phyloP scores from a whole-genome alignment of 495 filamentous ascomycete genomes.

The Rhizodiscina lignyota region DNA sequence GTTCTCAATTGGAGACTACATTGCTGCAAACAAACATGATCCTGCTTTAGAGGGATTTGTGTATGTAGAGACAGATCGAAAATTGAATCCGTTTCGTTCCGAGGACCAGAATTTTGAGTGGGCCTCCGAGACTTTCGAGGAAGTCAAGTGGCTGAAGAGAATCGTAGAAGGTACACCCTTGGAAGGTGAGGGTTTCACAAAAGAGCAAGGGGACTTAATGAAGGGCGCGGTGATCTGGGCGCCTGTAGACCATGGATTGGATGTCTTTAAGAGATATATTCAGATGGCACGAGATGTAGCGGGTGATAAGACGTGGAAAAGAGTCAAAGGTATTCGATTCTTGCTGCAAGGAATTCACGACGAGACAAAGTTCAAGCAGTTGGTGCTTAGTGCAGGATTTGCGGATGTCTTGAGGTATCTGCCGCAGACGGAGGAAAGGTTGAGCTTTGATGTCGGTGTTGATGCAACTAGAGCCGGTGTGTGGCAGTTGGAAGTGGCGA shows the following conservation, averaged over 20 bases:
- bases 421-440: slow-evolving; percentile 30
- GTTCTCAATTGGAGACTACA: slow-evolving; percentile 3
- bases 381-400: slow-evolving; percentile 41
- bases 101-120: slow-evolving; percentile 34
- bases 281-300: slow-evolving; percentile 20
- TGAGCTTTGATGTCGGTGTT: slow-evolving; percentile 68
- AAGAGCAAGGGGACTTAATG: slow-evolving; percentile 33
- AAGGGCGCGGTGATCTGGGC: slow-evolving; percentile 66
- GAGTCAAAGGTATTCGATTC: slow-evolving; percentile 58
- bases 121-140: slow-evolving; percentile 42
- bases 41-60: slow-evolving; percentile 19
- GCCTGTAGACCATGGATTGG: slow-evolving; percentile 44
- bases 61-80: slow-evolving; percentile 67
- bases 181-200: slow-evolving; percentile 40
- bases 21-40: slow-evolving; percentile 3
- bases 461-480: slow-evolving; percentile 53
- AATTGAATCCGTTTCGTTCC: slow-evolving; percentile 2
- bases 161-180: slow-evolving; percentile 41
- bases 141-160: slow-evolving; percentile 49
- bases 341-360: slow-evolving; percentile 59
- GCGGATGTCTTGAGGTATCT: slow-evolving; percentile 53
- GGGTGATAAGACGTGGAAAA: slow-evolving; percentile 23
- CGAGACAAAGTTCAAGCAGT: slow-evolving; percentile 23
- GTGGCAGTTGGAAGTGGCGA: slow-evolving; percentile 53
- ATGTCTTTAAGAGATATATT: slow-evolving; percentile 15